Percentiles rank a stretch among this genome's conserved stretches.
Conservation (phyloP, 805 yeast genomes). For the Komagataella phaffii region DNA sequence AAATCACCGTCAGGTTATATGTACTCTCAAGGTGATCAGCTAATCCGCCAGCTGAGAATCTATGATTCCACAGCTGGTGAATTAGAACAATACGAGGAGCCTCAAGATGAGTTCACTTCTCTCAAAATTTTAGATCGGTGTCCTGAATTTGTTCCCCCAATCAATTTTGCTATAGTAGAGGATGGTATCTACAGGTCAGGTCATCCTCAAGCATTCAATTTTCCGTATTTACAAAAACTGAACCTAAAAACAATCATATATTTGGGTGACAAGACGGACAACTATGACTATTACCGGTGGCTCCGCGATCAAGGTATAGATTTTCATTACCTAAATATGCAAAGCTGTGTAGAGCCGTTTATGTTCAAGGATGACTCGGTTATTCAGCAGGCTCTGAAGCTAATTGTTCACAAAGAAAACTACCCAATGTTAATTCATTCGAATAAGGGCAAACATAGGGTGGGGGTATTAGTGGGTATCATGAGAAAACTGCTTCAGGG, state of each 20-base stretch:
- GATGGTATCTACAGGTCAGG: conserved; percentile 85
- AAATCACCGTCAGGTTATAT: conserved; percentile 3
- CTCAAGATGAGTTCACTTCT: conserved; percentile 15
- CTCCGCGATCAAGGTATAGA: conserved; percentile 34
- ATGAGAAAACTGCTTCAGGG: conserved; percentile 79
- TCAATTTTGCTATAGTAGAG: conserved; percentile 81
- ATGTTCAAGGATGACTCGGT: conserved; percentile 45
- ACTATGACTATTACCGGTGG: conserved; percentile 59
- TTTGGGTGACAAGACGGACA: conserved; percentile 63
- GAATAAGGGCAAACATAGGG: conserved; percentile 94
- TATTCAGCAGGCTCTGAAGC: conserved; percentile 39
- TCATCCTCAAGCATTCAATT: conserved; percentile 82
- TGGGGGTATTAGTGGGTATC: conserved; percentile 87
- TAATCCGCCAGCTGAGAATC: conserved; percentile 18
- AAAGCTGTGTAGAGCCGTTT: conserved; percentile 59
- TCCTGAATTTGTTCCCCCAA: conserved; percentile 65
- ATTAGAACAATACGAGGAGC: conserved; percentile 1
- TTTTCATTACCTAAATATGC: conserved; percentile 51
- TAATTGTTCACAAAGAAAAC: conserved; percentile 50
- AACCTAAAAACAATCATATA: conserved; percentile 70
- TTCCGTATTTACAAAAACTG: conserved; percentile 60
- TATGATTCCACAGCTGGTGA: conserved; percentile 9
- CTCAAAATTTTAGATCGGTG: conserved; percentile 15
- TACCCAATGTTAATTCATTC: conserved; percentile 87
- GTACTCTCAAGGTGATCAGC: conserved; percentile 21